Base-by-base conservation (phyloP, 352 stramenopile genomes). In the Aphanomyces euteiches region DNA sequence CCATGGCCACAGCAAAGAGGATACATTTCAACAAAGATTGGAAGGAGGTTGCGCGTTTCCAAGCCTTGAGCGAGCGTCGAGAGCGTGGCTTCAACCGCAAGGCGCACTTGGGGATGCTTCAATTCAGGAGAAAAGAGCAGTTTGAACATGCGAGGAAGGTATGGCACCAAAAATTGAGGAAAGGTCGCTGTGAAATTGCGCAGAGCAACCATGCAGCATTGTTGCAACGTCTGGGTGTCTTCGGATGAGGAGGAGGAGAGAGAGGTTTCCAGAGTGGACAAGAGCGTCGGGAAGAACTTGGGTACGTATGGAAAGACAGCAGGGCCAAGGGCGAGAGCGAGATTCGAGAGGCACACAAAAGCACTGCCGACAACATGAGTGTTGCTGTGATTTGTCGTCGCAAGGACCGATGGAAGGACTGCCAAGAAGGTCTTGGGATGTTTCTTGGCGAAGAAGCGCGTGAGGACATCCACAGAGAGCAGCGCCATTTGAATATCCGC, bases 141-240 rank as follows among this genome's bases (percentile, higher is more conserved):
- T n/a, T 84, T 73, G 12, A 92, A 63, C 45, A 89, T 86, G 57
- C 74, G 73, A 21, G 81, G 74, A 63, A 95, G 71, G 75, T 95
- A 93, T 47, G 85, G 83, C 7, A 79, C 84, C 19, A 95, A 67
- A 64, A 95, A 95, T 73, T 91, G 84, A 28, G 86, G 76, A 61
- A 95, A 90, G 68, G 90, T 89, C 66, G 88, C 81, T 0, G 86
- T 92, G 65, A 95, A 92, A 48, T 92, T 82, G 66, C 93, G 85
- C 17, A 95, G 67, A 28, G 88, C 79, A 12, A 80, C 74, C 57
- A 95, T 70, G 43, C 93, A 61, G 61, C 88, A 95, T 67, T 91
- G 83, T 21, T 93, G 73, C 47, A 95, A 83, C 1, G 86, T 83
- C 34, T 80, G 77, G 13, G 67, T 47, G 2, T 54, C 34, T 47